Conservation (phyloP, 805 yeast genomes). For the Yarrowia porcina region DNA sequence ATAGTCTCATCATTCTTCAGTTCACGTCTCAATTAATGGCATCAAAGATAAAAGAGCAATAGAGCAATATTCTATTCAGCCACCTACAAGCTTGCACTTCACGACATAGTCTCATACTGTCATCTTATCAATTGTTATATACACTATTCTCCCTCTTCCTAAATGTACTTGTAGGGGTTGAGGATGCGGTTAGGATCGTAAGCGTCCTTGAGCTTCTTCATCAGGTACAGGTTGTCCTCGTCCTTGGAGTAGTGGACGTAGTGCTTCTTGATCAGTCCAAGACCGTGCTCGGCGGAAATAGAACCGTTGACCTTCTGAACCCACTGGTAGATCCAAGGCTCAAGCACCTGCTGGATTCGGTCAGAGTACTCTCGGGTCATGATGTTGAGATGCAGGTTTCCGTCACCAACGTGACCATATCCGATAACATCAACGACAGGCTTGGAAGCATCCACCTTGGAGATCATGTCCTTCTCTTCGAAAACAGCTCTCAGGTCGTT, state of each 20-base stretch:
- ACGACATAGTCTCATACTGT: too few relatives aligned
- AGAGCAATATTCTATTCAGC: too few relatives aligned
- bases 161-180: conserved; percentile 92
- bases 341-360: conserved; percentile 73
- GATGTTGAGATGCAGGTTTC: conserved; percentile 90
- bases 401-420: conserved; percentile 98
- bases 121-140: too few relatives aligned
- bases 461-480: conserved; percentile 54
- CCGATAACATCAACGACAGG: conserved; percentile 92
- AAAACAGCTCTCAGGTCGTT: conserved; percentile 69
- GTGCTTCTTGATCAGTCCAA: conserved; percentile 94
- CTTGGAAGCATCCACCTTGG: conserved; percentile 51
- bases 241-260: conserved; percentile 83
- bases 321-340: conserved; percentile 95
- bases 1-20: too few relatives aligned
- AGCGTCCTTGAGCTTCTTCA: conserved; percentile 72
- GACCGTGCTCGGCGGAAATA: conserved; percentile 94
- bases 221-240: conserved; percentile 63
- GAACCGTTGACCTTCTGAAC: conserved; percentile 66
- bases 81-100: too few relatives aligned
- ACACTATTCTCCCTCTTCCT: too few relatives aligned
- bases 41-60: too few relatives aligned
- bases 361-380: conserved; percentile 80
- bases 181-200: conserved; percentile 89
- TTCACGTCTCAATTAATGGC: too few relatives aligned